Evolutionary conservation across 208 protist species (phyloP).

Genomic region (Trypanosoma mega): DNA sequence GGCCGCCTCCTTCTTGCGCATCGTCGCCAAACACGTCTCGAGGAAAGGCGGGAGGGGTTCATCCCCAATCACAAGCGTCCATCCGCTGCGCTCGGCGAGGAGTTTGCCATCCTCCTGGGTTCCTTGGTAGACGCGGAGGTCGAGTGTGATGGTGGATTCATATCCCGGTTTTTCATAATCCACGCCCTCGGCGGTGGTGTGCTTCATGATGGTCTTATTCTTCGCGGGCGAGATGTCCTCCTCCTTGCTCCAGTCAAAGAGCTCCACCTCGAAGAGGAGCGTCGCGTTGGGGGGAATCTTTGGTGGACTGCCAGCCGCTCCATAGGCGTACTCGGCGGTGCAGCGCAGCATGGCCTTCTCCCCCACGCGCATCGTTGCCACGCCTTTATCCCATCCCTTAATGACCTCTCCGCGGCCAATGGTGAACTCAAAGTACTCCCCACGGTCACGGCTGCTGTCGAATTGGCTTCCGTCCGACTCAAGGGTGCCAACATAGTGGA

Average conservation of each 20-base stretch:
- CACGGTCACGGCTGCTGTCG: conserved; percentile 87
- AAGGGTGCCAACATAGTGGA: conserved; percentile 91
- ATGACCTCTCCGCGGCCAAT: conserved; percentile 90
- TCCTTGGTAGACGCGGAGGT: conserved; percentile 60
- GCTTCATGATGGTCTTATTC: conserved; percentile 83
- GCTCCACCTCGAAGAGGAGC: conserved; percentile 90
- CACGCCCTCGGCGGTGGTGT: conserved; percentile 56
- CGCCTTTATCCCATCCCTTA: conserved; percentile 90
- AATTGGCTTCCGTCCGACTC: conserved; percentile 80
- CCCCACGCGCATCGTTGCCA: conserved; percentile 88
- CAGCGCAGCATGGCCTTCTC: conserved; percentile 81
- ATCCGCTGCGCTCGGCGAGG: conserved; percentile 43
- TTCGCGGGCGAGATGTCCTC: conserved; percentile 73
- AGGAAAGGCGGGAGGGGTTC: conserved; percentile 60
- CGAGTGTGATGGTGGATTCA: conserved; percentile 64
- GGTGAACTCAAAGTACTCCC: conserved; percentile 82
- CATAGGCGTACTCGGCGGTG: conserved; percentile 84
- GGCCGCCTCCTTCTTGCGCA: conserved; percentile 71
- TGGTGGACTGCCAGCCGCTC: conserved; percentile 68
- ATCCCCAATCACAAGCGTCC: conserved; percentile 63
- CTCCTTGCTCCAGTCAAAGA: conserved; percentile 79
- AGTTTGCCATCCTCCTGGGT: conserved; percentile 30
- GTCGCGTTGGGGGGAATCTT: conserved; percentile 88
- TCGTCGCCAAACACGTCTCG: conserved; percentile 69
- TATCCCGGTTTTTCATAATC: conserved; percentile 82